phyloP scores from a whole-genome alignment of 345 rosid genomes.

The Eucalyptus viminalis region DNA sequence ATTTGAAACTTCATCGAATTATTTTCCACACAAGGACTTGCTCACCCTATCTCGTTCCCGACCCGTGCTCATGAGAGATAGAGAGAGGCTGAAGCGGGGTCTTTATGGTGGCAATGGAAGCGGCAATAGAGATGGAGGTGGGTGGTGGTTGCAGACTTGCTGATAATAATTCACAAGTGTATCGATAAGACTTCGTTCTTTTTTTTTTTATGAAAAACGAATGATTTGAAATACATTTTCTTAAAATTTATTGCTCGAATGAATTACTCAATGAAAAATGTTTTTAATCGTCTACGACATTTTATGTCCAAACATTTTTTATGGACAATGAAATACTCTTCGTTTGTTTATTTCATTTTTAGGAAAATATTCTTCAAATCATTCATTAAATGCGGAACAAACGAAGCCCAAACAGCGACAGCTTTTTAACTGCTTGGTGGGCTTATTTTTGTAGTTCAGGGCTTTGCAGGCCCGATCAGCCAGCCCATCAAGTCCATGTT shows the following conservation, averaged over 20 bases:
- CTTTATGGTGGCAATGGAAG: neutral
- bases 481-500: neutral
- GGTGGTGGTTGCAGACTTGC: neutral
- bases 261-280: fast-evolving
- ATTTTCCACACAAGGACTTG: neutral
- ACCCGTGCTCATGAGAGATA: neutral
- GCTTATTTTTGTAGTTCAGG: neutral
- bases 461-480: neutral
- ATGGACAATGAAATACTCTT: too few species aligned
- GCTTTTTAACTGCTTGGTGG: neutral
- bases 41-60: neutral
- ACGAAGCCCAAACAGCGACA: fast-evolving
- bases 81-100: neutral
- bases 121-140: fast-evolving
- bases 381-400: fast-evolving
- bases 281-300: fast-evolving
- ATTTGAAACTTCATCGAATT: neutral
- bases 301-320: too few species aligned
- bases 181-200: fast-evolving
- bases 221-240: neutral
- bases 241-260: fast-evolving
- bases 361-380: fast-evolving
- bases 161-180: neutral
- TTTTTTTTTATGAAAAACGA: fast-evolving
- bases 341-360: too few species aligned